Base-by-base conservation (phyloP, 352 stramenopile genomes). In the Pythium monospermum region DNA sequence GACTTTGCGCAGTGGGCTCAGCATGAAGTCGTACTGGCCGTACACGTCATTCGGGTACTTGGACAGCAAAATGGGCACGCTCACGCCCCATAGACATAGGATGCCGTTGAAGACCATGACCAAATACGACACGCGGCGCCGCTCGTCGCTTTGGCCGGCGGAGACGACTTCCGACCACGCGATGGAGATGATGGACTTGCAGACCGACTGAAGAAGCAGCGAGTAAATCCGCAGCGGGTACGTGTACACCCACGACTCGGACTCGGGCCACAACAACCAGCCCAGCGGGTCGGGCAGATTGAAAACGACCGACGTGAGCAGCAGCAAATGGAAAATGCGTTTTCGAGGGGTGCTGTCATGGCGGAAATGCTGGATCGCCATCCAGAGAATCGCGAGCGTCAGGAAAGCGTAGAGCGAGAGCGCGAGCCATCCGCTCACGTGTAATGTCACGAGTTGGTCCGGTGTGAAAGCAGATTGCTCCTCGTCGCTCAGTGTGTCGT, bases 111-210 rank as follows among this genome's bases (percentile, higher is more conserved):
- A 66, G 18, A 65, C 66, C 21, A 73, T 61, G 47, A 91, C 78
- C 39, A 80, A 18, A 23, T 69, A 72, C 31, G 64, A 71, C 41
- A 85, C 71, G 31, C 73, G 72, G 12, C 71, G 73, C 15, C 73
- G 74, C 47, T 75, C 72, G n/a, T 66, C 49, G 38, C 62, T 71
- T 59, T 87, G 81, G 21, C 83, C 83, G 6, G 77, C 76, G 5
- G 78, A 84, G 13, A 91, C 83, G 61, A 94, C 83, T 13, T 83
- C 76, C 36, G 79, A 77, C 83, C 83, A 94, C 45, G 66, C 80
- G 35, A 94, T 68, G 23, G 79, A 80, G 47, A 94, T 64, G 53
- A 90, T 87, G 21, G 76, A 87, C 57, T 92, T 90, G 69, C 79
- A 88, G 25, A 83, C 72, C 43, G 66, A 84, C 53, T 91, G 74